These are phyloP conservation scores for Saccharomyces eubayanus DNA, from an alignment of 805 yeast genomes.

Conservation along the genomic window DNA sequence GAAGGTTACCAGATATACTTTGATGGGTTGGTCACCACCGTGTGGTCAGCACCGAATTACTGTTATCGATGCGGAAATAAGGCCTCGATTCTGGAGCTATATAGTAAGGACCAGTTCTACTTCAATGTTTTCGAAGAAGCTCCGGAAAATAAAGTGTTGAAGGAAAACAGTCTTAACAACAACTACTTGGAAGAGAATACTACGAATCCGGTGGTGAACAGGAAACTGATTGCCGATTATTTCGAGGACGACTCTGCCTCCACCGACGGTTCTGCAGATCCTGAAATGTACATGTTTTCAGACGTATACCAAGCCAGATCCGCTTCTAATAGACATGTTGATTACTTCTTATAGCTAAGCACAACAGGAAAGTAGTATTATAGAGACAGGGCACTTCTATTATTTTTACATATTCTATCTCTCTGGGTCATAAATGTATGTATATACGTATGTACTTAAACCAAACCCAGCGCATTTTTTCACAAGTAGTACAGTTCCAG, in stretches of 20 bases:
- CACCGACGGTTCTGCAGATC: slow-evolving; percentile 5
- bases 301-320: slow-evolving; percentile 30
- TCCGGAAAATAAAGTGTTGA: slow-evolving; percentile 64
- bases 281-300: slow-evolving; percentile 24
- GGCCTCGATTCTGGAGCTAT: slow-evolving; percentile 92
- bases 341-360: slow-evolving; percentile 23
- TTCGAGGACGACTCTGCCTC: slow-evolving; percentile 12
- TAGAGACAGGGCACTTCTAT: not conserved
- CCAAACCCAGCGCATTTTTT: slow-evolving; percentile 3
- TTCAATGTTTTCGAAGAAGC: slow-evolving; percentile 97
- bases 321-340: slow-evolving; percentile 28
- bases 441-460: slow-evolving; percentile 1
- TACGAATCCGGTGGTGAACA: slow-evolving; percentile 9
- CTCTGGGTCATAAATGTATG: not conserved
- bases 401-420: not conserved
- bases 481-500: slow-evolving; percentile 72
- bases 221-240: slow-evolving; percentile 13
- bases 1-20: slow-evolving; percentile 92
- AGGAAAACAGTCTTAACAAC: slow-evolving; percentile 14
- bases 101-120: slow-evolving; percentile 53
- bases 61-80: slow-evolving; percentile 95
- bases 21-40: slow-evolving; percentile 85
- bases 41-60: slow-evolving; percentile 98
- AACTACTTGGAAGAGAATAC: slow-evolving; percentile 1
- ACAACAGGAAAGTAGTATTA: not conserved